Base-by-base conservation (phyloP, 805 yeast species). In the Teunomyces barrocoloradensis region DNA sequence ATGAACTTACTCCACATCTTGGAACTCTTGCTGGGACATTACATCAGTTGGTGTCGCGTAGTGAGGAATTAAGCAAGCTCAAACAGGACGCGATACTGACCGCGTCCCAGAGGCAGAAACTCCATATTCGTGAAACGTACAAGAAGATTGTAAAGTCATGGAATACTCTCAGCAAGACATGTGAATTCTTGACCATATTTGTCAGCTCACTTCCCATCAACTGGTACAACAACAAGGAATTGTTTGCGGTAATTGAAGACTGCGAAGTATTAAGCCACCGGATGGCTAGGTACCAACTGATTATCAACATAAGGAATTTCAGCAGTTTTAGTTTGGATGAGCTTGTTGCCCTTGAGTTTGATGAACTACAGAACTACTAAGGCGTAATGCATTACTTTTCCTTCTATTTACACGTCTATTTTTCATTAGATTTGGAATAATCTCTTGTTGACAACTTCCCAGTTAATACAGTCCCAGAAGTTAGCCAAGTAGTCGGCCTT, bases 391-490 rank as follows among this genome's bases (percentile, higher is more conserved):
- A 7, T 7, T 25, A 25, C 27, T 25, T 25, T 25, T 25, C 27
- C 27, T 29, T 27, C 43, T 28, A 39, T 29, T 29, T 29, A 39
- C 43, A 39, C 34, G 34, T 39, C 43, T 39, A 28, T 21, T 27
- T 39, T 20, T 45, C 50, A 40, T 38, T 53, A 54, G 43, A 51
- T 46, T 56, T 66, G 74, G 65, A 72, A 72, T 48, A 76, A 59
- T 60, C 84, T 73, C 53, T 66, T 65, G 58, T 80, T 82, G 27
- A 86, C 77, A 35, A 84, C 83, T 43, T 81, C 77, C 99, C 99
- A 94, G 69, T 92, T 84, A 50, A 91, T 78, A 54, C 89, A 76
- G 44, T 82, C 79, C 82, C 96, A 84, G 60, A 84, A 83, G 52
- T 84, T 84, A 51, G 79, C 79, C 54, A 94, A 76, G 66, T 87